phyloP scores from a whole-genome alignment of 805 yeast species.

The Saturnispora hagleri region DNA sequence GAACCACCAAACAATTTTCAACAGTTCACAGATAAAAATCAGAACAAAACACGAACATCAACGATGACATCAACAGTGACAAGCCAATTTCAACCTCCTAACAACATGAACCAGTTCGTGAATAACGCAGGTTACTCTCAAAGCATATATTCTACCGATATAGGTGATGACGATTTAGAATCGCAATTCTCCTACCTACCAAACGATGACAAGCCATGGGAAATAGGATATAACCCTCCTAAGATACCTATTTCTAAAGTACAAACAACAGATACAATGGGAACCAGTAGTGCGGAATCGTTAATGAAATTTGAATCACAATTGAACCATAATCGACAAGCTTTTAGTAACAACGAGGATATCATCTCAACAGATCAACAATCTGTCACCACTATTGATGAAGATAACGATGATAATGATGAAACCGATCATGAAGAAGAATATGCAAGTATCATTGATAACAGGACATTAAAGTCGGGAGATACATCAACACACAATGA shows the following conservation, averaged over 20 bases:
- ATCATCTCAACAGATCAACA: neutral
- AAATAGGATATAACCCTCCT: slow-evolving; percentile 9
- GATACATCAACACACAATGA: slow-evolving; percentile 6
- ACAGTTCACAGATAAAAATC: neutral
- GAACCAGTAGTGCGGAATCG: neutral
- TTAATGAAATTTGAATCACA: slow-evolving; percentile 2
- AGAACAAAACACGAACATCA: neutral
- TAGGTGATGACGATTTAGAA: slow-evolving; percentile 10
- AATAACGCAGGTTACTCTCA: slow-evolving; percentile 9
- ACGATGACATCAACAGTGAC: slow-evolving; percentile 4
- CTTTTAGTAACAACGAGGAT: neutral
- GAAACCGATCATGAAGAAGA: neutral
- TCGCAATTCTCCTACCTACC: slow-evolving; percentile 18
- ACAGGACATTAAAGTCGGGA: slow-evolving; percentile 1
- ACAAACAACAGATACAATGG: neutral
- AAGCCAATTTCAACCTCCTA: slow-evolving; percentile 1
- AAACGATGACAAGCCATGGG: slow-evolving; percentile 17
- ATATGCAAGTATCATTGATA: neutral
- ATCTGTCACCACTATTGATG: neutral
- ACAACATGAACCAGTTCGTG: slow-evolving; percentile 7
- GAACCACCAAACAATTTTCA: neutral
- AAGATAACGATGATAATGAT: neutral
- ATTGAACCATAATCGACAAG: slow-evolving; percentile 1
- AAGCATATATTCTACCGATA: slow-evolving; percentile 10
- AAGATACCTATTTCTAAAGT: neutral